Base-by-base conservation (phyloP, 768 basidiomycete species). In the Mycena indigotica region DNA sequence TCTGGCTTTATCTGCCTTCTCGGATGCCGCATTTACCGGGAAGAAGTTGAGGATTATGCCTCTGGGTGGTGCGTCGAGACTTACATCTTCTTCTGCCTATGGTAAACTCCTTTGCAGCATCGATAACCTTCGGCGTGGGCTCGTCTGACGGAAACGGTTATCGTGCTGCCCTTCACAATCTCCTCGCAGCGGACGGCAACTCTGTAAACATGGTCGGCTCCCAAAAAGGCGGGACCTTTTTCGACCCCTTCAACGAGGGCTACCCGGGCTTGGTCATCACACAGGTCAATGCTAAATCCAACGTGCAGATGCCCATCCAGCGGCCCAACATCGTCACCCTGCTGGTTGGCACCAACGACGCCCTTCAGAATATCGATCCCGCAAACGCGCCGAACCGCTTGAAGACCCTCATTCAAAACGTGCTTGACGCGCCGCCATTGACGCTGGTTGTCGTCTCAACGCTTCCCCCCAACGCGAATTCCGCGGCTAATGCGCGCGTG, bases 301-400 rank as follows among this genome's bases (percentile, higher is more conserved):
- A 46, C 16, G 8, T 24, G 12, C 10, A 13, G 10, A 21, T 51
- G 25, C 13, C 15, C 26, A 25, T 28, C 50, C 25, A 51, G 50
- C 10, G 12, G 8, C 50, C 50, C 10, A 51, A 28, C 29, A 32
- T 51, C 29, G 16, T 51, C 21, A 26, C 29, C 10, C 50, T 51
- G 29, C 24, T 51, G 12, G 50, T 32, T 17, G 50, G 50, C 15
- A 51, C 50, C 16, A 51, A 51, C 29, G 50, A 51, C 25, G 24
- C 24, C 12, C 6, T 21, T 12, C 13, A 28, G 10, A 28, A 51
- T 28, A 21, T 28, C 29, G 50, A 51, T 28, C 15, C 24, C 25
- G 50, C 13, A 12, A 23, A 28, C 12, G 25, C 25, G 13, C 13
- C 50, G 13, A 6, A 8, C 6, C 10, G 50, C 10, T 28, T 51